These are phyloP conservation scores for Malassezia japonica DNA, from an alignment of 1,284 basidiomycete species.

Conservation along the genomic window DNA sequence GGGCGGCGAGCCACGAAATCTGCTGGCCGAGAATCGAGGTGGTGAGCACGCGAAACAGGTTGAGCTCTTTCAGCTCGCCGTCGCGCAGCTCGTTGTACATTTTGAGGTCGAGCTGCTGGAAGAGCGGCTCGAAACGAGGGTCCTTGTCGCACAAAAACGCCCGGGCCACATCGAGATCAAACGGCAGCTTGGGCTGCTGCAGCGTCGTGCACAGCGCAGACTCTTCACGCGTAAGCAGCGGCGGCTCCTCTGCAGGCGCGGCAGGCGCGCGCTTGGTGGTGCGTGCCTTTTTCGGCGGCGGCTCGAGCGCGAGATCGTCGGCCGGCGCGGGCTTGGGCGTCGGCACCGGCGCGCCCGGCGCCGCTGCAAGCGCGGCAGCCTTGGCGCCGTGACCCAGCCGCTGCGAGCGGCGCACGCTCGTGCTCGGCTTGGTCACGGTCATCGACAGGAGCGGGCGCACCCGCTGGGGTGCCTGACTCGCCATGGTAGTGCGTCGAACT, in stretches of 20 bases:
- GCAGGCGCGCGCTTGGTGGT: not conserved
- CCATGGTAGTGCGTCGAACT: too few species aligned
- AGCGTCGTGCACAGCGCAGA: slow-evolving; percentile 10
- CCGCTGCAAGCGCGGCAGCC: not conserved
- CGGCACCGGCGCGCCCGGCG: not conserved
- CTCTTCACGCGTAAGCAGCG: slow-evolving; percentile 8
- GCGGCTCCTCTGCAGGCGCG: not conserved
- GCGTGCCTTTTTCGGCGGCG: not conserved
- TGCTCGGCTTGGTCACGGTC: not conserved
- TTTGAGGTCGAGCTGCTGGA: slow-evolving; percentile 14
- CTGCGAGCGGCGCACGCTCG: slow-evolving; percentile 8
- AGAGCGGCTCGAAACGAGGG: slow-evolving; percentile 9
- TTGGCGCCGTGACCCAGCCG: not conserved
- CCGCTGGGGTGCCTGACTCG: too few species aligned
- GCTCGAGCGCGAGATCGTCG: not conserved
- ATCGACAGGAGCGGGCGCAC: not conserved
- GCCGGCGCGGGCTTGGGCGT: not conserved
- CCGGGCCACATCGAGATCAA: slow-evolving; percentile 7
- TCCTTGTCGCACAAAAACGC: slow-evolving; percentile 6
- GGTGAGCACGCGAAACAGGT: slow-evolving; percentile 50
- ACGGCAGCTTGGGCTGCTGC: slow-evolving; percentile 7
- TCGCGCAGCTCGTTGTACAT: slow-evolving; percentile 54
- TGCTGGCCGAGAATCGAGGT: slow-evolving; percentile 72
- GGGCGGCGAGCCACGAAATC: slow-evolving; percentile 80
- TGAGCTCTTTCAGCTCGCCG: slow-evolving; percentile 51